phyloP scores from a whole-genome alignment of 1,284 basidiomycete genomes.

The Dichomitus squalens region DNA sequence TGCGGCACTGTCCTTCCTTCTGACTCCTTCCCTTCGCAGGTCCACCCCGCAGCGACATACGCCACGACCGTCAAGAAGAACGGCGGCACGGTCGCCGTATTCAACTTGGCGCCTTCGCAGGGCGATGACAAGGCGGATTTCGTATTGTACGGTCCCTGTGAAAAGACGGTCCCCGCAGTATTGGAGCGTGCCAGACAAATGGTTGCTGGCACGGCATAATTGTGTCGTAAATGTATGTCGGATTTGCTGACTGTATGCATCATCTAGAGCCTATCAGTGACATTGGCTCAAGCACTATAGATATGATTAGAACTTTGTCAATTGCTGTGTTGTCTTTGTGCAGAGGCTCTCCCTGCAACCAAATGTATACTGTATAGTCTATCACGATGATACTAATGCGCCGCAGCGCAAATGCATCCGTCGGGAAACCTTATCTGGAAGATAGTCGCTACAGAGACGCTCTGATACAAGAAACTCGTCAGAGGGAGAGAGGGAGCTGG shows the following conservation, averaged over 20 bases:
- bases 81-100: constrained; percentile 39
- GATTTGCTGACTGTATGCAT: background rate
- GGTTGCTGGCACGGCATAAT: background rate
- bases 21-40: constrained; percentile 33
- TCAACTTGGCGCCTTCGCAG: constrained; percentile 41
- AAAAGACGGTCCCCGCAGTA: constrained; percentile 28
- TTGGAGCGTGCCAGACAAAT: background rate
- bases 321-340: background rate
- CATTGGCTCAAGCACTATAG: background rate
- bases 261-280: background rate
- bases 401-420: too few species aligned
- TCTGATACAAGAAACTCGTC: too few species aligned
- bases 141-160: constrained; percentile 42
- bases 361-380: too few species aligned
- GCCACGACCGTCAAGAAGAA: constrained; percentile 28
- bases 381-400: too few species aligned
- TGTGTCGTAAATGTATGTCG: background rate
- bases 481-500: too few species aligned
- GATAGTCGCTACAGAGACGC: too few species aligned
- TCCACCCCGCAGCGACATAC: constrained; percentile 39
- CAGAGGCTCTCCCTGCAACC: too few species aligned
- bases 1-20: background rate
- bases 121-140: constrained; percentile 37
- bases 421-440: too few species aligned
- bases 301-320: background rate